A percentile compares a stretch with the other conserved stretches of the same genome.
Conservation (phyloP, 176 grass and related monocot genomes). For the Pontederia paniculata region DNA sequence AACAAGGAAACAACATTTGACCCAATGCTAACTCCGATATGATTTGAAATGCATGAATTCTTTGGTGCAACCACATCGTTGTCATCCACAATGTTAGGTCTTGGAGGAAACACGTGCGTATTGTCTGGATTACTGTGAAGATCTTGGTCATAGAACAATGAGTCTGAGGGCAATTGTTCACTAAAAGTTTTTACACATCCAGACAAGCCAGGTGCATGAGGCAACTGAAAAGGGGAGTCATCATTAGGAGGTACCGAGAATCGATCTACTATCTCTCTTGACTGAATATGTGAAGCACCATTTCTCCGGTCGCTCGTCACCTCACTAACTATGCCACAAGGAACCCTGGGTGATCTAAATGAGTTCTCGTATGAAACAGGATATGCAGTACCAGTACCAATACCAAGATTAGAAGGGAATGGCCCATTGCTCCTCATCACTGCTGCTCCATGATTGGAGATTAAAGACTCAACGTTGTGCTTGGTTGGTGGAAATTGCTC, state of each 20-base stretch:
- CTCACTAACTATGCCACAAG: constrained; percentile 28
- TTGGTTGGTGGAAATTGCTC: constrained; percentile 18
- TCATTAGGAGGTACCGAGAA: constrained; percentile 23
- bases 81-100: constrained; percentile 29
- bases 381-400: constrained; percentile 10
- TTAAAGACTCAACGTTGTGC: constrained; percentile 22
- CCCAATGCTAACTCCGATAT: constrained; percentile 20
- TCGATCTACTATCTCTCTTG: constrained; percentile 32
- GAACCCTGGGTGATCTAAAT: constrained; percentile 19
- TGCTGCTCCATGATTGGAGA: constrained; percentile 20
- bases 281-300: constrained; percentile 11
- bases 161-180: constrained; percentile 43
- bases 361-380: constrained; percentile 27
- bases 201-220: constrained; percentile 15
- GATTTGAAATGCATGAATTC: constrained; percentile 32
- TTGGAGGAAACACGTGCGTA: constrained; percentile 40
- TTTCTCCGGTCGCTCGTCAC: neutral
- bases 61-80: constrained; percentile 30
- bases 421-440: constrained; percentile 24
- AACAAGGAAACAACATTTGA: constrained; percentile 39
- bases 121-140: constrained; percentile 55
- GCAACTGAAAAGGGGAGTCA: constrained; percentile 20
- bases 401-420: constrained; percentile 30
- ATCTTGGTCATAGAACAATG: constrained; percentile 73
- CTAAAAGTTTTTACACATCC: constrained; percentile 19